A percentile compares a stretch with the other conserved stretches of the same genome.
Evolutionary conservation across 2,329 filamentous ascomycete species (phyloP).

Genomic region (Diaporthe helianthi): DNA sequence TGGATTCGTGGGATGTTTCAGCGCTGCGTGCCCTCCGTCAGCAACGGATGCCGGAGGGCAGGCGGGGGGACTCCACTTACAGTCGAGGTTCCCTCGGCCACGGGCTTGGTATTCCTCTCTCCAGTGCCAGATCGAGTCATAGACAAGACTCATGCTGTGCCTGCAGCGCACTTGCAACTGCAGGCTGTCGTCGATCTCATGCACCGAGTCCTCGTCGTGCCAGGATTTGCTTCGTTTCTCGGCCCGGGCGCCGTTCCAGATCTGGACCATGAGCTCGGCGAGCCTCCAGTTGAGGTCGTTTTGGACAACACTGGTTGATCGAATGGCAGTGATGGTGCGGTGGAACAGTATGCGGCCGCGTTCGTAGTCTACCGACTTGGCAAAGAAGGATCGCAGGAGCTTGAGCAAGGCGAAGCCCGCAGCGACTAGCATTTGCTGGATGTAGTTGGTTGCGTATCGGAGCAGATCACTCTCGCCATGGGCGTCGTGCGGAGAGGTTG

Average conservation of each 20-base stretch:
- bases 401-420: slow-evolving; percentile 80
- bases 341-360: slow-evolving; percentile 74
- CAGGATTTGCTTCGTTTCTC: slow-evolving; percentile 56
- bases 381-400: slow-evolving; percentile 78
- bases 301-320: slow-evolving; percentile 75
- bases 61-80: slow-evolving; percentile 54
- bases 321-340: slow-evolving; percentile 72
- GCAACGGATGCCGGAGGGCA: slow-evolving; percentile 32
- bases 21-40: slow-evolving; percentile 55
- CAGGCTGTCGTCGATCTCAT: slow-evolving; percentile 71
- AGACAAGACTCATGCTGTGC: slow-evolving; percentile 85
- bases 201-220: slow-evolving; percentile 56
- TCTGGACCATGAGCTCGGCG: slow-evolving; percentile 85
- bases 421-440: slow-evolving; percentile 86
- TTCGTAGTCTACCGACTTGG: slow-evolving; percentile 73
- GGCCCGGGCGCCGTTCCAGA: slow-evolving; percentile 76
- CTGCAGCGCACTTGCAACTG: slow-evolving; percentile 83
- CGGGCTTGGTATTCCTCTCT: slow-evolving; percentile 78
- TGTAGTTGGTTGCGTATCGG: slow-evolving; percentile 75
- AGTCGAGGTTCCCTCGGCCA: slow-evolving; percentile 73
- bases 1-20: slow-evolving; percentile 86
- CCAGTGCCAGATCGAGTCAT: slow-evolving; percentile 87
- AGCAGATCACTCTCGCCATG: slow-evolving; percentile 61
- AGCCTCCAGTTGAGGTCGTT: slow-evolving; percentile 83
- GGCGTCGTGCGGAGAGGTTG: slow-evolving; percentile 51